Evolutionary conservation across 495 filamentous ascomycete species (phyloP), one percentile per base, ranked within the genome.

Genomic region (Hypoxylon rickii): DNA sequence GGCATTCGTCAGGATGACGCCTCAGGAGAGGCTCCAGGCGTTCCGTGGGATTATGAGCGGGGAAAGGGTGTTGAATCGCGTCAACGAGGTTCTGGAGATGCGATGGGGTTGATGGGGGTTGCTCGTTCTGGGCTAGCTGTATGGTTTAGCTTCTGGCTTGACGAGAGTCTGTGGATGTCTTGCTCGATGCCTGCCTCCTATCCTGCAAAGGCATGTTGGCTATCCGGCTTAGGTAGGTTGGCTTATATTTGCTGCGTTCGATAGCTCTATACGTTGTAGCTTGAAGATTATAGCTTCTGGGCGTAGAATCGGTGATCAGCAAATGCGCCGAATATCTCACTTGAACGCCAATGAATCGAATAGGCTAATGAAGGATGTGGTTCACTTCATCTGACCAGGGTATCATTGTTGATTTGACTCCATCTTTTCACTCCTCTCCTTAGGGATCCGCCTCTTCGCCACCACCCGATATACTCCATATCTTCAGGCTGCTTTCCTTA

Each of bases 401-500:
- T 16, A 38, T 29, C 24, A 29, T 29, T 4, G 24, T 4, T 29
- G 24, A 4, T 40, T 31, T n/a, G n/a, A 40, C 13, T 17, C 26
- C 7, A 31, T 3, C 26, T 7, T 8, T 13, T 7, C 2, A 15
- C 10, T 13, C 2, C 10, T 37, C 26, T 39, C 19, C 12, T 6
- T 22, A 33, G 4, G 44, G 15, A 19, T 51, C 49, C 7, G 18
- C 33, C 1, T 58, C 52, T 3, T 40, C 33, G 20, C 17, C 29
- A 20, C 45, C 22, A 19, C 24, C 49, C 19, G 38, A 64, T 54
- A 80, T 64, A 29, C 70, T 77, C 87, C 87, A 91, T 19, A 90
- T 71, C 57, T 85, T 88, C 45, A 91, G 64, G 44, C 77, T 86
- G 26, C 83, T 86, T 47, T 89, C 86, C 34, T 63, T 57, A 32